Evolutionary conservation across 441 rosid genomes (phyloP).

Genomic region (Euphorbia corollata): DNA sequence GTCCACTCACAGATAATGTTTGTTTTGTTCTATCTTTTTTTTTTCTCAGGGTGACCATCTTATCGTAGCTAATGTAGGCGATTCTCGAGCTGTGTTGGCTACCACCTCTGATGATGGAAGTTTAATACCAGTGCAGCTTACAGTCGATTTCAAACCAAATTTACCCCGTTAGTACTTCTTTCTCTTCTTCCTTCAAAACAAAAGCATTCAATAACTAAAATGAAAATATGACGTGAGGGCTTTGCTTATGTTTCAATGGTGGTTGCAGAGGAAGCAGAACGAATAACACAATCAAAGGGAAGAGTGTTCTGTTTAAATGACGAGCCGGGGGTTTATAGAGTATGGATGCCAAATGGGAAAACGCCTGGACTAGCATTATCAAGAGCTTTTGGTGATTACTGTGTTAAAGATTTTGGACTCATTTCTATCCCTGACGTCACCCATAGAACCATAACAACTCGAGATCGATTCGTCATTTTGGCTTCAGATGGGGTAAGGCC

Average conservation of each 20-base stretch:
- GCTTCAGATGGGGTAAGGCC: conserved; percentile 73
- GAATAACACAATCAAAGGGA: conserved; percentile 61
- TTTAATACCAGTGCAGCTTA: conserved; percentile 67
- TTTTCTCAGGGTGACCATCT: conserved; percentile 47
- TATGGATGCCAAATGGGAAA: conserved; percentile 61
- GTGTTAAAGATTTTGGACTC: conserved; percentile 81
- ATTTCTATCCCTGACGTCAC: conserved; percentile 72
- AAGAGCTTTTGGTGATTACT: conserved; percentile 84
- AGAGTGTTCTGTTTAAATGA: conserved; percentile 55
- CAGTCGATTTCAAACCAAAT: conserved; percentile 73
- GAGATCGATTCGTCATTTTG: conserved; percentile 66
- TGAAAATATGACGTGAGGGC: not conserved
- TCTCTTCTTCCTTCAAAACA: not conserved
- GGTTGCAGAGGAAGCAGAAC: conserved; percentile 70
- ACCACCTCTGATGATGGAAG: conserved; percentile 48
- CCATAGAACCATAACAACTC: conserved; percentile 44
- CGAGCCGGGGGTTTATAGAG: conserved; percentile 78
- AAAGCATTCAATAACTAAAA: no score
- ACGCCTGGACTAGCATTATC: conserved; percentile 75
- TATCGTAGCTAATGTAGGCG: conserved; percentile 72
- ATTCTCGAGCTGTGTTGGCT: conserved; percentile 79
- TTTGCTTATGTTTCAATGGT: not conserved
- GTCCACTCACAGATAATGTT: no score
- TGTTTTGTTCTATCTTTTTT: not conserved
- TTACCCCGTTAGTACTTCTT: conserved; percentile 45